These are phyloP conservation scores for Fusarium sp. DNA, from an alignment of 2,329 filamentous ascomycete genomes.

Conservation along the genomic window DNA sequence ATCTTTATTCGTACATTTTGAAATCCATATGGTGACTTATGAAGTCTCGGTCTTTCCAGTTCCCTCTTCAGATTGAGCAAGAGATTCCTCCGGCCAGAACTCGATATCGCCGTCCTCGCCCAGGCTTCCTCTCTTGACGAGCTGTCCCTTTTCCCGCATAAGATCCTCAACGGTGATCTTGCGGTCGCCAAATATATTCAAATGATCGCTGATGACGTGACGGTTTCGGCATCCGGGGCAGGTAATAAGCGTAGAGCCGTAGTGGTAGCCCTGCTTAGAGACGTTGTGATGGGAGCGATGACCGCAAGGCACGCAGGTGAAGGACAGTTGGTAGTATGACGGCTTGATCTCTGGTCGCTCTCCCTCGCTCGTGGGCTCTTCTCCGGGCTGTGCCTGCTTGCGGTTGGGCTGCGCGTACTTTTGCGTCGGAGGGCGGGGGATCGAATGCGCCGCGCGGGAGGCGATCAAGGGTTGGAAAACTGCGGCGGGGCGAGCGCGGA, in stretches of 20 bases:
- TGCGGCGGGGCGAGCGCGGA: conserved; percentile 15
- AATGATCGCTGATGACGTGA: conserved; percentile 92
- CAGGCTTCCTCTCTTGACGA: conserved; percentile 77
- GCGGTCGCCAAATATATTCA: conserved; percentile 80
- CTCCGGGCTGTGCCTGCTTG: conserved; percentile 17
- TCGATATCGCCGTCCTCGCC: conserved; percentile 88
- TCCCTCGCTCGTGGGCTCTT: conserved; percentile 44
- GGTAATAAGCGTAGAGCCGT: conserved; percentile 87
- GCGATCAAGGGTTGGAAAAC: conserved; percentile 26
- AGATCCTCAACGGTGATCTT: conserved; percentile 81
- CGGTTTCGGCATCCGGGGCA: conserved; percentile 89
- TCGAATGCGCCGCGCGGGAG: conserved; percentile 49
- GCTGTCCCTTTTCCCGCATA: conserved; percentile 78
- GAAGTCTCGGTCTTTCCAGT: conserved; percentile 23
- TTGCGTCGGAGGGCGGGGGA: conserved; percentile 49
- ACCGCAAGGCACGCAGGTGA: conserved; percentile 91
- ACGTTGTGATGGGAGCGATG: conserved; percentile 85
- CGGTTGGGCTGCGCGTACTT: conserved; percentile 23
- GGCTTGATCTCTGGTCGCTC: conserved; percentile 51
- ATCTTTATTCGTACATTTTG: neutral
- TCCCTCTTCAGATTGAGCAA: conserved; percentile 37
- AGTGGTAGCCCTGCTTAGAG: conserved; percentile 95
- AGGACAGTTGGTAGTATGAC: conserved; percentile 87
- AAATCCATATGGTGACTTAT: neutral
- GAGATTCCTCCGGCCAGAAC: conserved; percentile 82